Evolutionary conservation across 108 stramenopile species (phyloP).

Genomic region (Skeletonema grethae): DNA sequence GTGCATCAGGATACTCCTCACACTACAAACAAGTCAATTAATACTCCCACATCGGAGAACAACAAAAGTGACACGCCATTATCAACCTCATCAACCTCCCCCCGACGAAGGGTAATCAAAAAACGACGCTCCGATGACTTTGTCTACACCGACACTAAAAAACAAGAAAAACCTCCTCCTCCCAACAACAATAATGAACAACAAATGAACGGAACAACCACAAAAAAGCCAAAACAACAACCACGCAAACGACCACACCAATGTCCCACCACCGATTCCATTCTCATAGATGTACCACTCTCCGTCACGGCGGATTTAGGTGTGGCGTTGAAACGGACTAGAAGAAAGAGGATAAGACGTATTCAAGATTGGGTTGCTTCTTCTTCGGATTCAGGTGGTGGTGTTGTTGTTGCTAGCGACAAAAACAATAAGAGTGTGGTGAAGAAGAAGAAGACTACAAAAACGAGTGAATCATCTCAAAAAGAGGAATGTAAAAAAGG

Average conservation of each 20-base stretch:
- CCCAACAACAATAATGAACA: not conserved
- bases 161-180: not conserved
- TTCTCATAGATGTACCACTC: slow-evolving; percentile 71
- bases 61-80: not conserved
- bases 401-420: not conserved
- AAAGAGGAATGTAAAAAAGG: too few species aligned
- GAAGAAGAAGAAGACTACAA: not conserved
- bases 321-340: slow-evolving; percentile 68
- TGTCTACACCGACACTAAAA: not conserved
- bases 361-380: slow-evolving; percentile 45
- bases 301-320: slow-evolving; percentile 79
- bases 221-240: not conserved
- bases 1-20: not conserved
- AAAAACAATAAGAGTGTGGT: not conserved
- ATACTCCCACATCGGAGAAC: not conserved
- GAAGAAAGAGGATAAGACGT: slow-evolving; percentile 55
- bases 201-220: not conserved
- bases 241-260: slow-evolving; percentile 7
- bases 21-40: not conserved
- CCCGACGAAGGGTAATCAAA: not conserved
- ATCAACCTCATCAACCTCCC: not conserved
- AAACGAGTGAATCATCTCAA: too few species aligned
- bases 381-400: slow-evolving; percentile 44
- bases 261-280: slow-evolving; percentile 55
- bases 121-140: slow-evolving; percentile 19